Evolutionary conservation across 139 green algal genomes (phyloP), one percentile per base, ranked within the genome.

Genomic region (Pleodorina starrii): DNA sequence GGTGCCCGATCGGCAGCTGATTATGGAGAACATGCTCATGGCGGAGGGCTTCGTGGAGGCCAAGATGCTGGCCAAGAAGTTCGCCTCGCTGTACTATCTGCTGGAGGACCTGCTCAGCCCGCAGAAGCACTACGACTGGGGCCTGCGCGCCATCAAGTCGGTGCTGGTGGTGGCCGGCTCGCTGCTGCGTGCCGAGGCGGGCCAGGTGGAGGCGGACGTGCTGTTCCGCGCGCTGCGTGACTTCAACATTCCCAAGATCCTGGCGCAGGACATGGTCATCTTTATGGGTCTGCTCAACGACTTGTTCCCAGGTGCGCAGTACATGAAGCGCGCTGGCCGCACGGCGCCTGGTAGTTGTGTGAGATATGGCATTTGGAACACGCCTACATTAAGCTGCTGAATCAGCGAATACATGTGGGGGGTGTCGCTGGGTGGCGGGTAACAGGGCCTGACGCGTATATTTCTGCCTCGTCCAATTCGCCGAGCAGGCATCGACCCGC

Each of bases 21-120:
- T 98, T 86, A 98, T 98, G 93, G 95, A 98, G 93, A 98, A 98
- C 88, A 98, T 98, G 96, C 94, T 98, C 84, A 98, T 98, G 96
- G 95, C 96, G 19, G 96, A 97, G 89, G 96, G 95, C 79, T 97
- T 97, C 87, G 95, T 96, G 38, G 94, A 97, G 91, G 94, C 95
- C n/a, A 95, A 96, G 90, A 95, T 97, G 89, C 92, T 97, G 54
- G 94, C 95, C 40, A 97, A 97, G 94, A 97, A 97, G 92, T 97
- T 97, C 90, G 95, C 95, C 19, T 94, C 93, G 44, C 90, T 98
- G 46, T 98, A 98, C 90, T 96, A 95, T 92, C 90, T 97, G 86
- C 92, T 97, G 63, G 96, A 98, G 91, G 96, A 98, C 91, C 90
- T 98, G 85, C 94, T 98, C 76, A 95, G 91, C 29, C 96, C 96